Base-by-base conservation (phyloP, 108 stramenopile species). In the Bacterosira constricta region DNA sequence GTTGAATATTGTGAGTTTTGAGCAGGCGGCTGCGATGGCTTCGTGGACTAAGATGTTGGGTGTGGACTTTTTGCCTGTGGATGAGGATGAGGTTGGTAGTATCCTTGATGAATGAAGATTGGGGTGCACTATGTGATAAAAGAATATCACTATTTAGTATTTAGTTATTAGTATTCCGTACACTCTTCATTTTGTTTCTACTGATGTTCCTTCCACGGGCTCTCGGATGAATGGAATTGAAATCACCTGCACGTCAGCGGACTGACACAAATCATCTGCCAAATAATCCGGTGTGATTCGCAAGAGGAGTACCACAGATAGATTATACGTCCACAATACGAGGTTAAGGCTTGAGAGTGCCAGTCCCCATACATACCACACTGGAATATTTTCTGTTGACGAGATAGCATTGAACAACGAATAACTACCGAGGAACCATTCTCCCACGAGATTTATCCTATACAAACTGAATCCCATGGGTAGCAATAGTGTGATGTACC, bases 31-130 rank as follows among this genome's bases (percentile, higher is more conserved):
- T 8, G 82, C 85, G 1, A 60, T 96, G 35, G 47, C 73, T 34
- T 82, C 76, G 30, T 96, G 95, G 95, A 85, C 81, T 57, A 85
- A 73, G 31, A 93, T 94, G 90, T 66, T 96, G 17, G 73, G 83
- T 23, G 63, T 88, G 29, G 69, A 77, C 45, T 85, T 85, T 66
- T 52, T 79, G 21, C 77, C 80, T 3, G 46, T 85, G 50, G 83
- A 81, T 25, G 80, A 81, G 45, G 37, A 66, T 51, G 83, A 81
- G 29, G 35, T 85, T 23, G 38, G 54, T 31, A 56, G 50, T 51
- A 58, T 79, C 17, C 10, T 62, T 49, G 63, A 58, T 70, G 34
- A 25, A 15, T 60, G 5, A 37, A 29, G 13, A 34, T 15, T 34
- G n/a, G n/a, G n/a, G n/a, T n/a, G n/a, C n/a, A n/a, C n/a, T n/a